Base-by-base conservation (phyloP, 805 yeast species). In the Zygotorulaspora sp. region DNA sequence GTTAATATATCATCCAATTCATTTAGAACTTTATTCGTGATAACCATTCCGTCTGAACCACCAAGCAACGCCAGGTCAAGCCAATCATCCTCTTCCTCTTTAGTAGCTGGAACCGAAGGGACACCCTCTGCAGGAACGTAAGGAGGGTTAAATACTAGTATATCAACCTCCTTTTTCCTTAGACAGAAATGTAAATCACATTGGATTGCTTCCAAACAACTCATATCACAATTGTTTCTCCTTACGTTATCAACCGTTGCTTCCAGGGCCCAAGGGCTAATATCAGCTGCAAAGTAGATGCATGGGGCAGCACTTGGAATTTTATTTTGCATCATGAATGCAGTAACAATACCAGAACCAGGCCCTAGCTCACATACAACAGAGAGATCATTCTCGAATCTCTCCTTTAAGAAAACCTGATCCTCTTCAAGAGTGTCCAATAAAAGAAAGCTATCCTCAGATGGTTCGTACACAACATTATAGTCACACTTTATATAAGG, bases 91-190 rank as follows among this genome's bases (percentile, higher is more conserved):
- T 75, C 78, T 7, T 70, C 74, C 3, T 67, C 69, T 0, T 47
- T 49, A 0, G 51, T 30, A 1, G 41, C 43, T 0, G 92, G 92
- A 1, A 74, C 48, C 0, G 46, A 53, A 0, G 97, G 97, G 0
- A 86, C 83, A 0, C 53, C 55, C 41, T 79, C 88, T 1, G 90
- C 85, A 0, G 98, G 98, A 1, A 92, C 98, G 56, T 92, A 92
- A 0, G 98, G 98, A 0, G 98, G 98, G 54, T 92, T 92, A 63
- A 92, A 92, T 1, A 92, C 68, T 15, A 92, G 64, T 1, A 90
- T 40, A 52, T 92, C 97, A 1, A 88, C 70, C 4, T 63, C 35
- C 2, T 68, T 49, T 0, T 54, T 53, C 9, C 72, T 57, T 7
- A 87, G 45, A 2, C 76, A 68, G 7, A 70, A 50, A 0, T 83